These are phyloP conservation scores for Fusarium tricinctum DNA, from an alignment of 2,329 filamentous ascomycete species.

Conservation along the genomic window DNA sequence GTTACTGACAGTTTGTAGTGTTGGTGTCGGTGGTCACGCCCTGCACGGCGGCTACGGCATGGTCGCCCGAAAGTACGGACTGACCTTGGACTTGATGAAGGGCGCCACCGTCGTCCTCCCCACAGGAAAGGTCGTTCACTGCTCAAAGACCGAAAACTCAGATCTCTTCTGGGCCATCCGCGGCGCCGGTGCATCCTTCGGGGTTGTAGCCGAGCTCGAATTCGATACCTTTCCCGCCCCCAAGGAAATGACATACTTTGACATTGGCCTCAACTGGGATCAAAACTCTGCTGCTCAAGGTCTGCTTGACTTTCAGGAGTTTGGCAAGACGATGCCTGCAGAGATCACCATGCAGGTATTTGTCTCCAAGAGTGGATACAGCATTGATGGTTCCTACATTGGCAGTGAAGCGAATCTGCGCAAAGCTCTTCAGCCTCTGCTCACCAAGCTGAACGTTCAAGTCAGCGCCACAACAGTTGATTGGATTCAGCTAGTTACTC, in stretches of 20 bases:
- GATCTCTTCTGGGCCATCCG: conserved; percentile 52
- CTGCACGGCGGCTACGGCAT: conserved; percentile 53
- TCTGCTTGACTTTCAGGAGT: conserved; percentile 47
- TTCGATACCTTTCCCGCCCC: conserved; percentile 49
- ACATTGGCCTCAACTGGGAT: conserved; percentile 42
- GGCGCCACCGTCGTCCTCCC: conserved; percentile 51
- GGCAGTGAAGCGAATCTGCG: conserved; percentile 34
- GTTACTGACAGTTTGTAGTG: conserved; percentile 38
- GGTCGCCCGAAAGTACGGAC: conserved; percentile 50
- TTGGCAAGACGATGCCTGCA: conserved; percentile 47
- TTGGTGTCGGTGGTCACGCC: conserved; percentile 52
- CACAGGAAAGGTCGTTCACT: conserved; percentile 47
- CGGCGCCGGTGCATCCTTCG: conserved; percentile 53
- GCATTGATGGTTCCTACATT: conserved; percentile 49
- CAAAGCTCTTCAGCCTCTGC: conserved; percentile 40
- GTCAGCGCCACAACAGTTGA: conserved; percentile 30
- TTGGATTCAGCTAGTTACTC: conserved; percentile 48
- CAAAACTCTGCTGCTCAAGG: conserved; percentile 38
- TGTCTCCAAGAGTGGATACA: conserved; percentile 39
- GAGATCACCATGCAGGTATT: conserved; percentile 51
- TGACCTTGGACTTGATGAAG: conserved; percentile 50
- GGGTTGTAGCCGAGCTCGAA: conserved; percentile 51
- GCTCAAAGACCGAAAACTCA: conserved; percentile 43
- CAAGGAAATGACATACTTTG: conserved; percentile 40
- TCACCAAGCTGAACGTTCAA: conserved; percentile 37